Evolutionary conservation across 768 basidiomycete genomes (phyloP).

Genomic region (Phlegmacium glaucopus): DNA sequence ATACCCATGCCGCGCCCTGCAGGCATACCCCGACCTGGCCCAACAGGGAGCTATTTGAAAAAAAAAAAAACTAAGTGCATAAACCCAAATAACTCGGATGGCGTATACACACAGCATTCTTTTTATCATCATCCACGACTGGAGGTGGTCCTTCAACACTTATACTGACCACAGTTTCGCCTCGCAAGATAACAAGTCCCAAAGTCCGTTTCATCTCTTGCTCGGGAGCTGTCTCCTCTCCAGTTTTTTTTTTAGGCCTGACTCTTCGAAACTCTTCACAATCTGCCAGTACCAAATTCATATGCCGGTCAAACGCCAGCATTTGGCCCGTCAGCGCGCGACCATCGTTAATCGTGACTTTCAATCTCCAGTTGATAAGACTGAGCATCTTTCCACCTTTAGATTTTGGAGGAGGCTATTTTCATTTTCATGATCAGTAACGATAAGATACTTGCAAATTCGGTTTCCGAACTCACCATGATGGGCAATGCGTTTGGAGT

Average conservation of each 20-base stretch:
- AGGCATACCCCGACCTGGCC: constrained; percentile 93
- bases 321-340: constrained; percentile 95
- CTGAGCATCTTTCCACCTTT: constrained; percentile 98
- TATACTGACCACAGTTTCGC: constrained; percentile 94
- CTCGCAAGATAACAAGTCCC: constrained; percentile 94
- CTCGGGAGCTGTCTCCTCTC: constrained; percentile 70
- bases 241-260: constrained; percentile 86
- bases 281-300: constrained; percentile 98
- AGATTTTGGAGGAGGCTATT: constrained; percentile 90
- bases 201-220: constrained; percentile 96
- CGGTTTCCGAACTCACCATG: constrained; percentile 46
- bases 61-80: background rate
- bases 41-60: constrained; percentile 63
- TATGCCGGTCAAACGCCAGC: constrained; percentile 99
- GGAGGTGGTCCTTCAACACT: constrained; percentile 96
- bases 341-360: constrained; percentile 96
- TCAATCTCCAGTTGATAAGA: constrained; percentile 97
- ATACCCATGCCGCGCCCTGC: constrained; percentile 97
- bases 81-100: background rate
- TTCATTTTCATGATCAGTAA: constrained; percentile 11
- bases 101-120: constrained; percentile 57
- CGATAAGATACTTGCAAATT: constrained; percentile 1
- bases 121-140: constrained; percentile 85
- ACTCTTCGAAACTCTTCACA: constrained; percentile 97
- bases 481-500: constrained; percentile 34